These are phyloP conservation scores for Auriscalpium microsporum DNA, from an alignment of 768 basidiomycete genomes.

Conservation along the genomic window DNA sequence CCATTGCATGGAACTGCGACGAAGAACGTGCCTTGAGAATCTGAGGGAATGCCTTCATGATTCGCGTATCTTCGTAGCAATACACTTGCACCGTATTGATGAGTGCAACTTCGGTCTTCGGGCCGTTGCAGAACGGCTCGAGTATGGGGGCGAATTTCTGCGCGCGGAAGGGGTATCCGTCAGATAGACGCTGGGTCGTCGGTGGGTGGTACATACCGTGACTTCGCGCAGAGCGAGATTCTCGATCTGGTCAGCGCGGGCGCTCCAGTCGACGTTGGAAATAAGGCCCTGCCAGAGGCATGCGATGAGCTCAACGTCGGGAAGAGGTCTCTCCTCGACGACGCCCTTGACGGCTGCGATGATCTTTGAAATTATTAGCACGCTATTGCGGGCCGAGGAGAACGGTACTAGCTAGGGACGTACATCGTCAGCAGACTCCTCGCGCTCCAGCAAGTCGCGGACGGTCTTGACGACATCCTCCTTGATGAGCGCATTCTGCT, in stretches of 20 bases:
- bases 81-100: slow-evolving; percentile 95
- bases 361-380: slow-evolving; percentile 36
- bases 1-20: not conserved
- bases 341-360: slow-evolving; percentile 61
- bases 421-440: slow-evolving; percentile 63
- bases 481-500: slow-evolving; percentile 75
- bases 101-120: slow-evolving; percentile 87
- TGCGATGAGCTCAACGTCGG: slow-evolving; percentile 75
- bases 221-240: slow-evolving; percentile 83
- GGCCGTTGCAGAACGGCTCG: slow-evolving; percentile 81
- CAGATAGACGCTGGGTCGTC: not conserved
- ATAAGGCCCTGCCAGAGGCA: slow-evolving; percentile 94
- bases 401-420: slow-evolving; percentile 16
- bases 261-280: slow-evolving; percentile 79
- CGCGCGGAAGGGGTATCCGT: not conserved
- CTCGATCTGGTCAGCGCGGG: slow-evolving; percentile 88
- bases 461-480: slow-evolving; percentile 65
- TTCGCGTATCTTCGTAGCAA: slow-evolving; percentile 92
- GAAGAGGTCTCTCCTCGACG: slow-evolving; percentile 74
- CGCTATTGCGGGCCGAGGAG: not conserved
- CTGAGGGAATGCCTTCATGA: slow-evolving; percentile 92
- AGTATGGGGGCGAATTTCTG: slow-evolving; percentile 81
- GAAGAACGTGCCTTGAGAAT: slow-evolving; percentile 65
- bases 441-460: slow-evolving; percentile 60
- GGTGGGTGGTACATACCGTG: slow-evolving; percentile 42